Evolutionary conservation across 768 basidiomycete genomes (phyloP), one percentile per base, ranked within the genome.

Genomic region (Russula dissimulans): DNA sequence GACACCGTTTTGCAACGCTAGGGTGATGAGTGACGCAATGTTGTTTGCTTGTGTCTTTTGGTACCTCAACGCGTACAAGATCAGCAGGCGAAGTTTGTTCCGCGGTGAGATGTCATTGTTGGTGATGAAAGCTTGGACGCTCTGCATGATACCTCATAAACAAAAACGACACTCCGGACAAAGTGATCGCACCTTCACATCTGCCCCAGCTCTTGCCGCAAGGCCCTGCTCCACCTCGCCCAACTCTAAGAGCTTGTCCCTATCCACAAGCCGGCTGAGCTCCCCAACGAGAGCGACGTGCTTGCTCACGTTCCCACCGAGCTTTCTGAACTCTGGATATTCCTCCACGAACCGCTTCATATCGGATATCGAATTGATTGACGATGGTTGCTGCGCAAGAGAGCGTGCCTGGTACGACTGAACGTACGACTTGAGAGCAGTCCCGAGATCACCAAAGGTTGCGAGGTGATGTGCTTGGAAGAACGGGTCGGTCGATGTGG

Each of bases 341-440:
- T 97, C 95, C 71, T 99, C 97, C 2, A 99, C 90, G 67, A 95
- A 95, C 9, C 81, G 84, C 71, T 98, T 98, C 97, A 99, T 99
- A 66, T 99, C 97, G 5, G 79, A 74, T 59, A 98, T 93, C 0
- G 95, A 97, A 68, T 95, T 94, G 63, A 99, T 95, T 26, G 87
- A 78, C 1, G 85, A 82, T 0, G 88, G 85, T 0, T 82, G 80
- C 53, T 91, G 81, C 3, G 87, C 83, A 32, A 87, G 74, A n/a
- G 89, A 90, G 39, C 84, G 84, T 17, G 84, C 83, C 69, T 92
- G 89, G 73, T 98, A 98, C 17, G 92, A 87, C 68, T 91, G 88
- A 3, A 99, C 97, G 71, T 98, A 97, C 58, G 87, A 80, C 69
- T 91, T 92, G 49, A 99, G 79, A 29, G 89, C 85, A 18, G 89